Percentiles rank a stretch among this genome's conserved stretches.
These are phyloP conservation scores for Aegilops longissima DNA, from an alignment of 176 grass and related monocot genomes.

Conservation along the genomic window DNA sequence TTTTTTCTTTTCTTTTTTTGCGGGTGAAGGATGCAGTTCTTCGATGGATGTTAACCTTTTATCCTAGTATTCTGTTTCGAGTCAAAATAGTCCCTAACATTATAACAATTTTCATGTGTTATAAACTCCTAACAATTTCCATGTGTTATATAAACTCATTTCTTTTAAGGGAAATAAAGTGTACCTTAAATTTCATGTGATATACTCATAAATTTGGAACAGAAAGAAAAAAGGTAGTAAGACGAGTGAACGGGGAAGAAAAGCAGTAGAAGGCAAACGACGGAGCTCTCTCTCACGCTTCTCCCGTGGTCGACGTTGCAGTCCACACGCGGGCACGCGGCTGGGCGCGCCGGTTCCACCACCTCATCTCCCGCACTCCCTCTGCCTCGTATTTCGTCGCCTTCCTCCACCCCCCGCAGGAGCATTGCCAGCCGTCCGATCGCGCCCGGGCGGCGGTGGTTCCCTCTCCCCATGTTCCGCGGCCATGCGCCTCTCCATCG, in stretches of 20 bases:
- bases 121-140: too few relatives aligned
- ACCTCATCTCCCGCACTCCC: slow-evolving; percentile 14
- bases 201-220: too few relatives aligned
- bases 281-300: neutral
- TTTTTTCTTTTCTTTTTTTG: too few relatives aligned
- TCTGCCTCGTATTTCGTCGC: neutral
- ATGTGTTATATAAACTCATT: too few relatives aligned
- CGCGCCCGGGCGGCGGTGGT: slow-evolving; percentile 11
- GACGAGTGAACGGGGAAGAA: neutral
- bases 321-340: slow-evolving; percentile 37
- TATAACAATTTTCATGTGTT: too few relatives aligned
- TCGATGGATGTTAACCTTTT: too few relatives aligned
- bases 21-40: too few relatives aligned
- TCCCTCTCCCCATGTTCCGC: slow-evolving; percentile 25
- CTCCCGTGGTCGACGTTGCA: neutral
- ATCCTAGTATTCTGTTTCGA: too few relatives aligned
- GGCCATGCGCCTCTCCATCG: slow-evolving; percentile 44
- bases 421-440: slow-evolving; percentile 20
- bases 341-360: neutral
- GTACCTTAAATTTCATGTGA: too few relatives aligned
- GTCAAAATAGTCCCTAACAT: too few relatives aligned
- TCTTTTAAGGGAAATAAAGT: too few relatives aligned
- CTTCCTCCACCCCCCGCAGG: neutral
- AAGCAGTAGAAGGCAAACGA: neutral
- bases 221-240: too few relatives aligned